Evolutionary conservation across 1,284 basidiomycete genomes (phyloP).

Genomic region (Cutaneotrichosporon curvatum): DNA sequence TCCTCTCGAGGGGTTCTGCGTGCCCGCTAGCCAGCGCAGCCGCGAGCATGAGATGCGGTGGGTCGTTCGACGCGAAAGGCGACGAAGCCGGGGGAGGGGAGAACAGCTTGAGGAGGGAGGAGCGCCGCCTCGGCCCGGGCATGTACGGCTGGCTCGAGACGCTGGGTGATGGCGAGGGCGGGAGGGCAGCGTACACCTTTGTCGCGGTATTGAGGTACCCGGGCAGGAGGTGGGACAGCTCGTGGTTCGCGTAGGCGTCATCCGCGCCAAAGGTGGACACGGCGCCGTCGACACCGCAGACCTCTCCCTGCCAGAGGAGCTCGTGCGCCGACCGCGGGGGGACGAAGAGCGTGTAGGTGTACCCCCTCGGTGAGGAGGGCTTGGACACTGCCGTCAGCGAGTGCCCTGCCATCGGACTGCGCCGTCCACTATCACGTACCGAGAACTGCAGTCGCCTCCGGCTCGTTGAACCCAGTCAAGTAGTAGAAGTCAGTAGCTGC

Average conservation of each 20-base stretch:
- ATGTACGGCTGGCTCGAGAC: slow-evolving; percentile 37
- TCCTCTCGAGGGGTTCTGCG: slow-evolving; percentile 39
- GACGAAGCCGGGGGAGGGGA: slow-evolving; percentile 9
- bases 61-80: slow-evolving; percentile 18
- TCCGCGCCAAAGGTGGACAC: slow-evolving; percentile 66
- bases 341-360: slow-evolving; percentile 85
- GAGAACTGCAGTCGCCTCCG: slow-evolving; percentile 78
- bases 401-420: no score
- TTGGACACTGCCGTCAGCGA: slow-evolving; percentile 25
- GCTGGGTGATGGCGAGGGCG: slow-evolving; percentile 40
- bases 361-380: slow-evolving; percentile 62
- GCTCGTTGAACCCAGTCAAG: slow-evolving; percentile 89
- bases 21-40: slow-evolving; percentile 36
- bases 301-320: slow-evolving; percentile 89
- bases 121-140: slow-evolving; percentile 32
- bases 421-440: slow-evolving; percentile 50
- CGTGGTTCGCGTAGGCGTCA: slow-evolving; percentile 48
- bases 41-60: slow-evolving; percentile 43
- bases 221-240: slow-evolving; percentile 36
- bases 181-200: slow-evolving; percentile 46
- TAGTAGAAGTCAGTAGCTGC: slow-evolving; percentile 84
- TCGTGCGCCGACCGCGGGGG: slow-evolving; percentile 65
- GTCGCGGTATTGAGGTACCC: slow-evolving; percentile 25
- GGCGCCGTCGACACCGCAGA: slow-evolving; percentile 59
- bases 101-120: slow-evolving; percentile 43